Percentiles rank a stretch among this genome's conserved stretches.
Conservation (phyloP, 306 rosid genomes). For the Phaseolus lunatus region DNA sequence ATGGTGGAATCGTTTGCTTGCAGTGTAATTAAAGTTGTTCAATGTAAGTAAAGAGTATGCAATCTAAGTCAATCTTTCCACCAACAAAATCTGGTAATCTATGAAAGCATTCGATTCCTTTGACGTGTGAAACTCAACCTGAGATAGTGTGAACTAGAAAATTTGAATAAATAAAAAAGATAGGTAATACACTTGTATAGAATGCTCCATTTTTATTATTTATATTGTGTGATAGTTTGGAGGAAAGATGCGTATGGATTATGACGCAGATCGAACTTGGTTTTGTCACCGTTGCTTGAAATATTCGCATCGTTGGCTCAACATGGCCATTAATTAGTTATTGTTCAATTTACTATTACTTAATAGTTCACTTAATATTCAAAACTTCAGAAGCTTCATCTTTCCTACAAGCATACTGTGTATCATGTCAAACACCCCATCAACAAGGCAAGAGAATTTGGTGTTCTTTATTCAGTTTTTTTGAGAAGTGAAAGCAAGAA, state of each 20-base stretch:
- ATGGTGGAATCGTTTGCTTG: conserved; percentile 32
- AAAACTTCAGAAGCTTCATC: conserved; percentile 29
- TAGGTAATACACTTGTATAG: not conserved
- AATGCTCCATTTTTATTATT: conserved; percentile 37
- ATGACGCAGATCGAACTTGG: conserved; percentile 39
- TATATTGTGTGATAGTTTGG: conserved; percentile 27
- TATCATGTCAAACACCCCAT: conserved; percentile 38
- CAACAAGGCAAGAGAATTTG: conserved; percentile 31
- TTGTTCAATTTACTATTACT: conserved; percentile 12
- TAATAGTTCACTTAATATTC: conserved; percentile 27
- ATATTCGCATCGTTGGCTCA: conserved; percentile 43
- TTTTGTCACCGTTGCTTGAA: conserved; percentile 42
- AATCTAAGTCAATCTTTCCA: conserved; percentile 44
- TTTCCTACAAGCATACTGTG: conserved; percentile 29
- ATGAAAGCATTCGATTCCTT: conserved; percentile 49
- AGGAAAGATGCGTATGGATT: conserved; percentile 17
- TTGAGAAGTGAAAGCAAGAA: conserved; percentile 29
- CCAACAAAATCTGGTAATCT: conserved; percentile 38
- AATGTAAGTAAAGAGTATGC: conserved; percentile 25
- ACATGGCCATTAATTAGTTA: conserved; percentile 12
- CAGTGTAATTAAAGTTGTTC: conserved; percentile 31
- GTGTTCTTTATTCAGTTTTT: conserved; percentile 5
- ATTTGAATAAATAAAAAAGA: conserved; percentile 2
- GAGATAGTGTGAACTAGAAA: conserved; percentile 33
- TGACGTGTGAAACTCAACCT: conserved; percentile 69